Evolutionary conservation across 805 yeast species (phyloP).

Genomic region (Isabelozyma pseudorhagii): DNA sequence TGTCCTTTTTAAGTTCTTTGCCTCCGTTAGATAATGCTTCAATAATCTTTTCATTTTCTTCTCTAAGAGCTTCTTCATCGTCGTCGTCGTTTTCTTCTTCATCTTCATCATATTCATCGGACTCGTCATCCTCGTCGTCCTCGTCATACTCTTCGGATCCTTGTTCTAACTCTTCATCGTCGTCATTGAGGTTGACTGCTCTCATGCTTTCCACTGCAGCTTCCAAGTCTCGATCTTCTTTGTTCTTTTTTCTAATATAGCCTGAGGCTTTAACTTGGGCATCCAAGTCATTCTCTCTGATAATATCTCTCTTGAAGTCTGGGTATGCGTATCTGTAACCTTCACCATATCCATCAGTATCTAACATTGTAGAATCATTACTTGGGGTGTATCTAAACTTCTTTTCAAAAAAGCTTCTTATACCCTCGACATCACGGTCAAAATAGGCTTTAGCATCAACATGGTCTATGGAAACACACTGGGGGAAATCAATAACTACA

Average conservation of each 20-base stretch:
- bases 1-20: conserved; percentile 71
- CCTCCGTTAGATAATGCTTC: conserved; percentile 66
- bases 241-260: conserved; percentile 42
- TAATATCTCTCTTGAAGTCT: conserved; percentile 69
- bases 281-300: conserved; percentile 69
- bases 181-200: conserved; percentile 20
- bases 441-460: conserved; percentile 84
- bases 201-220: conserved; percentile 71
- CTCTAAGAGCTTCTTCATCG: conserved; percentile 26
- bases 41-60: conserved; percentile 55
- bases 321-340: conserved; percentile 80
- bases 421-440: conserved; percentile 90
- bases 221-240: conserved; percentile 63
- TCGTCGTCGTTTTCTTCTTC: conserved; percentile 40
- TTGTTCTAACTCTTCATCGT: conserved; percentile 24
- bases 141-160: conserved; percentile 35
- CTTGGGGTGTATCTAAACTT: conserved; percentile 73
- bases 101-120: conserved; percentile 26
- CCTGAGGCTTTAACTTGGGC: conserved; percentile 93
- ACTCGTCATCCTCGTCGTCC: conserved; percentile 51
- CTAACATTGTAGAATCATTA: conserved; percentile 67
- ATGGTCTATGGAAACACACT: conserved; percentile 92
- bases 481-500: conserved; percentile 97
- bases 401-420: conserved; percentile 75
- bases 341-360: conserved; percentile 77